Conservation (phyloP, 352 stramenopile species). For the Phytophthora parvispora region DNA sequence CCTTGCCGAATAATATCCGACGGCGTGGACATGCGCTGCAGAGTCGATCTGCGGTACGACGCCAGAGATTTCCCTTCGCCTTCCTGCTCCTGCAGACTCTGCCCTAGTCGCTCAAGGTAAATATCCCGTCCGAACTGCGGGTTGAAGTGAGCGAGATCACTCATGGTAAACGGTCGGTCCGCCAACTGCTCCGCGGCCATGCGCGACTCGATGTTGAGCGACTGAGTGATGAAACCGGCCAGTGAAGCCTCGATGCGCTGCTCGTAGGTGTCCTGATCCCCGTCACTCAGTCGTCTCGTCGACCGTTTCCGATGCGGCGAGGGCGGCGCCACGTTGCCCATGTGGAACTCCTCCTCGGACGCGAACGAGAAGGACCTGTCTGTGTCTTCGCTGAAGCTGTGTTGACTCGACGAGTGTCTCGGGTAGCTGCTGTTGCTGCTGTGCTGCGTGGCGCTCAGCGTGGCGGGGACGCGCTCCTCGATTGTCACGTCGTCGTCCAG, state of each 20-base stretch:
- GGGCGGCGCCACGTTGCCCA: constrained; percentile 37
- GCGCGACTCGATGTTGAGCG: constrained; percentile 52
- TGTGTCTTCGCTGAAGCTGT: constrained; percentile 70
- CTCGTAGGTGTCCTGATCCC: constrained; percentile 63
- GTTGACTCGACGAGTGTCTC: constrained; percentile 44
- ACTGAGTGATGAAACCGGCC: constrained; percentile 60
- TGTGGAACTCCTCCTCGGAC: constrained; percentile 61
- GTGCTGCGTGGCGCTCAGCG: constrained; percentile 20
- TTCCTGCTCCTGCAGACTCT: constrained; percentile 69
- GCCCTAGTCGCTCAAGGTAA: constrained; percentile 76
- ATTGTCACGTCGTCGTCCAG: constrained; percentile 41
- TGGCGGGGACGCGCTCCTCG: constrained; percentile 29
- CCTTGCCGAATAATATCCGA: constrained; percentile 64
- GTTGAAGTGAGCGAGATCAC: constrained; percentile 73
- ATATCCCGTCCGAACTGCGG: constrained; percentile 74
- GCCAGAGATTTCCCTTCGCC: constrained; percentile 64
- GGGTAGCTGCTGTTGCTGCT: constrained; percentile 30
- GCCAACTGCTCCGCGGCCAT: constrained; percentile 37
- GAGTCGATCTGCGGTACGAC: constrained; percentile 76
- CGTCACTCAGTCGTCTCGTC: constrained; percentile 50
- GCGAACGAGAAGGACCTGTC: constrained; percentile 73
- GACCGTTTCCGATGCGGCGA: constrained; percentile 37
- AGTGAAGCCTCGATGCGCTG: constrained; percentile 77
- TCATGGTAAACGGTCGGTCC: constrained; percentile 66
- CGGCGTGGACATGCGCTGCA: constrained; percentile 60